These are phyloP conservation scores for Brassica nigra DNA, from an alignment of 345 rosid genomes.

Conservation along the genomic window DNA sequence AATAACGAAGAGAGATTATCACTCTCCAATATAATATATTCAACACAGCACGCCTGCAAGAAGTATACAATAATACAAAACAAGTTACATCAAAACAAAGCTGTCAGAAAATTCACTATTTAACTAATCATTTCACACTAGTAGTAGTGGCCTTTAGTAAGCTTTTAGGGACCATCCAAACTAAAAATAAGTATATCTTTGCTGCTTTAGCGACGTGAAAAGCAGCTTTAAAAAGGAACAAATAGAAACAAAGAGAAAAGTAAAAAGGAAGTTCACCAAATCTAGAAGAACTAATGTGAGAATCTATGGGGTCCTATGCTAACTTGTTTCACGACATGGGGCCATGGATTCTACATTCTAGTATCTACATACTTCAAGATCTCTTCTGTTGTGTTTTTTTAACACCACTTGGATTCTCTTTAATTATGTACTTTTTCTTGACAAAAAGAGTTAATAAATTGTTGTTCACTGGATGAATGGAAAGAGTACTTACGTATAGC, in stretches of 20 bases:
- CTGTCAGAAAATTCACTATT: conserved; percentile 6
- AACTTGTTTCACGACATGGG: conserved; percentile 37
- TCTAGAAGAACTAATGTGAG: conserved; percentile 27
- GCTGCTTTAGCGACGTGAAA: conserved; percentile 30
- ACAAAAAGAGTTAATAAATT: background rate
- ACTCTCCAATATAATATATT: conserved; percentile 86
- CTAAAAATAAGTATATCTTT: background rate
- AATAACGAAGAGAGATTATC: conserved; percentile 81
- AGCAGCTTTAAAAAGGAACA: conserved; percentile 27
- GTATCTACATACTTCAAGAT: conserved; percentile 7
- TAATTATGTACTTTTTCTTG: conserved; percentile 15
- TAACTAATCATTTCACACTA: conserved; percentile 14
- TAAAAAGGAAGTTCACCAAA: conserved; percentile 25
- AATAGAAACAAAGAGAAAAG: conserved; percentile 13
- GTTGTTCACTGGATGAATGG: conserved; percentile 6
- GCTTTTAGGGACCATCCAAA: background rate
- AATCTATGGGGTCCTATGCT: conserved; percentile 29
- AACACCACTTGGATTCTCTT: conserved; percentile 34
- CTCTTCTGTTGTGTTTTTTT: conserved; percentile 10
- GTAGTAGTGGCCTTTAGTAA: conserved; percentile 24
- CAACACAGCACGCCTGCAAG: conserved; percentile 89
- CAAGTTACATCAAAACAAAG: conserved; percentile 2
- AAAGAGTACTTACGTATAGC: conserved; percentile 78
- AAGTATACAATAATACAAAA: background rate
- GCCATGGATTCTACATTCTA: conserved; percentile 25